Base-by-base conservation (phyloP, 1,139 yeast species). In the Geotrichum europaeum region DNA sequence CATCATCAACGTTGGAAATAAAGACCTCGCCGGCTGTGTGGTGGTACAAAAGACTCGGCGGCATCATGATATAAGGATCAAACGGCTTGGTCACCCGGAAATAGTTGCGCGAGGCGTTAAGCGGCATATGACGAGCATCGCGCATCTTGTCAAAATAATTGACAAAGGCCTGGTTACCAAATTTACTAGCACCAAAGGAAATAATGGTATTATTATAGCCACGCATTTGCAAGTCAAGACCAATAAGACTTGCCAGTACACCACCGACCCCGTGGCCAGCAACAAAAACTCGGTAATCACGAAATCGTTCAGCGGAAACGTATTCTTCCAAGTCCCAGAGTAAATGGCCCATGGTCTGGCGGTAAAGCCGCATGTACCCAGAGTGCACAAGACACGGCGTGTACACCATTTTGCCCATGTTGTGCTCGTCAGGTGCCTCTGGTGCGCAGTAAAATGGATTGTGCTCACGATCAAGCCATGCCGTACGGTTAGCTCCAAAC, bases 251-350 rank as follows among this genome's bases (percentile, higher is more conserved):
- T 0, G 90, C 86, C 60, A 86, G 72, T 0, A 90, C 89, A 2
- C 86, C 94, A 1, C 94, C 95, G 34, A 87, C 71, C 0, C 94
- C 87, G 72, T 87, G 94, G 0, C 94, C 94, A 1, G 83, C 74
- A 2, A 86, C 77, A 3, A 81, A 77, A 18, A 86, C 65, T 51
- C 76, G 71, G 68, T 84, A 85, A 30, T 78, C 78, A 0, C 84
- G 81, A 66, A 79, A 71, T 24, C 70, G 55, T 63, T 80, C 62
- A 67, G 53, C 55, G 30, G 55, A 47, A 2, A 59, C 69, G 25
- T 67, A 66, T 54, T 74, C 72, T 15, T 78, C 74, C 20, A 75
- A 22, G 20, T 40, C 47, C 47, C 47, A 40, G n/a, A 40, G 18
- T n/a, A 40, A n/a, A 15, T 40, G 20, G 6, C 47, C 68, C 59